A percentile compares a stretch with the other conserved stretches of the same genome.
Evolutionary conservation across 768 basidiomycete genomes (phyloP).

Genomic region (Kwoniella dejecticola): DNA sequence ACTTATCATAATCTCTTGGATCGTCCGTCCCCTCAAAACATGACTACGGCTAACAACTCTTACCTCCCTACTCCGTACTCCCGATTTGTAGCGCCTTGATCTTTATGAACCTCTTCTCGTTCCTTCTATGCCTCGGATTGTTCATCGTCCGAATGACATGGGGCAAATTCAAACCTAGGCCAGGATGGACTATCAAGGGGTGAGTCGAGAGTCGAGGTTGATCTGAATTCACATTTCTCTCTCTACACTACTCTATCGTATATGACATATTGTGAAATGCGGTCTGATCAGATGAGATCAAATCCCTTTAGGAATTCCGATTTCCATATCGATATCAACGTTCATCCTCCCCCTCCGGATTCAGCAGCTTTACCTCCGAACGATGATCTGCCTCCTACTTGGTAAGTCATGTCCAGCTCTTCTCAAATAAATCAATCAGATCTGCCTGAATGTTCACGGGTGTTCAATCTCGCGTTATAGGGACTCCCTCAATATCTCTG

Average conservation of each 20-base stretch:
- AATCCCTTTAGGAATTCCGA: neutral
- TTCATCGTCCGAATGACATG: conserved; percentile 27
- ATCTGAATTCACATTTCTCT: neutral
- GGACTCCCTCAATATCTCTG: conserved; percentile 15
- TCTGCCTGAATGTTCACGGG: neutral
- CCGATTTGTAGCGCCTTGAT: conserved; percentile 32
- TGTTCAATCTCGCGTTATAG: neutral
- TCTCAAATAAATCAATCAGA: neutral
- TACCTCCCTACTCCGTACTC: neutral
- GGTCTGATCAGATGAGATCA: neutral
- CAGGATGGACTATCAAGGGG: conserved; percentile 39
- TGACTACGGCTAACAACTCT: neutral
- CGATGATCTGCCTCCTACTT: conserved; percentile 17
- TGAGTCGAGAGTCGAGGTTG: conserved; percentile 5
- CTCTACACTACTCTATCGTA: neutral
- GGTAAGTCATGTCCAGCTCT: conserved; percentile 1
- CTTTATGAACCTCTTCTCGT: conserved; percentile 36
- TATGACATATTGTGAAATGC: neutral
- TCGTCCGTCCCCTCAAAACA: neutral
- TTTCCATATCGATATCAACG: neutral
- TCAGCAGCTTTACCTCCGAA: conserved; percentile 14
- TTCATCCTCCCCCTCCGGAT: conserved; percentile 1
- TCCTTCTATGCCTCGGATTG: conserved; percentile 27
- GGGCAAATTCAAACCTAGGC: conserved; percentile 30
- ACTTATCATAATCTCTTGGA: neutral